Base-by-base conservation (phyloP, 106 monocot genomes). In the Platanthera zijinensis region DNA sequence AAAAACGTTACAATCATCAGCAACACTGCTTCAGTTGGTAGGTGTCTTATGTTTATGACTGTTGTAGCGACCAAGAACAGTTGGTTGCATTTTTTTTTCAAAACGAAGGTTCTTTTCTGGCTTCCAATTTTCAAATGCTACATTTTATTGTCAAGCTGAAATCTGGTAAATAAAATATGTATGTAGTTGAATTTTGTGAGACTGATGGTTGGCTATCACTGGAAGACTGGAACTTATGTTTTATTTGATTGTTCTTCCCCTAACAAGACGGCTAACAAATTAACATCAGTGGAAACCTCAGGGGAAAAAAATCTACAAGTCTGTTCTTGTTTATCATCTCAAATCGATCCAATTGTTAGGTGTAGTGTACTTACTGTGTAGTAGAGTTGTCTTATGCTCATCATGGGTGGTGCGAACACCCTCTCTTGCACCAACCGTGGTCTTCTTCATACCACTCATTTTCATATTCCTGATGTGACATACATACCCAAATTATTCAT, bases 231-330 rank as follows among this genome's bases (percentile, higher is more conserved):
- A 89, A 74, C 80, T 97, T 62, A 94, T 94, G 97, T 97, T 93
- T 81, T 91, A 91, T 86, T 72, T 97, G 73, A 97, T 93, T 71
- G 78, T 93, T 82, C 87, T 97, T 52, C 97, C 97, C 9, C 84
- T 97, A n/a, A 97, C 96, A 39, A 78, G 93, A 18, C 93, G 93
- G 68, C 74, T 93, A 72, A 93, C 96, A 54, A 25, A 25, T 25
- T 25, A 97, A 91, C 76, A 97, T 97, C 61, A 91, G 96, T 77
- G 96, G 96, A 13, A 97, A 97, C 63, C 86, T 94, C 51, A 93
- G 96, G 96, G 89, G 89, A 25, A 19, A 97, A 94, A 89, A 97
- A 91, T 79, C 87, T 97, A 19, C 96, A 97, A 82, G 96, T 89
- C 84, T 67, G 56, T 71, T 32, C 6, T 76, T 47, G 12, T 82